Percentiles rank a stretch among this genome's conserved stretches.
Conservation (phyloP, 495 filamentous ascomycete species). For the Daldinia caldariorum region DNA sequence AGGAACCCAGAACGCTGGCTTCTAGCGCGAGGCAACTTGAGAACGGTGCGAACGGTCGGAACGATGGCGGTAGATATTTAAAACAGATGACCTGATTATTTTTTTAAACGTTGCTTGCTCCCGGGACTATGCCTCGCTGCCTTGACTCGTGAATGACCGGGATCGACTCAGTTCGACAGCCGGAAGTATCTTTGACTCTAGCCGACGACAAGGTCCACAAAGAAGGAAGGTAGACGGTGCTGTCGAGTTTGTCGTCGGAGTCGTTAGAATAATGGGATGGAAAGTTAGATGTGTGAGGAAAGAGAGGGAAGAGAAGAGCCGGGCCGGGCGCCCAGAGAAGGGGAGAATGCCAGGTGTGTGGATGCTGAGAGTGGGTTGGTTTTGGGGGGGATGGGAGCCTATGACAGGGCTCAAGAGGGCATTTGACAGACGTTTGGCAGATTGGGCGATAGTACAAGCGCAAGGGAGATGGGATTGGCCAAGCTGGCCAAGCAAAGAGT, state of each 20-base stretch:
- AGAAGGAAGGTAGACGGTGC: conserved; percentile 20
- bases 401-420: not conserved
- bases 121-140: conserved; percentile 27
- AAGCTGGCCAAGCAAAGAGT: conserved; percentile 42
- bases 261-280: conserved; percentile 40
- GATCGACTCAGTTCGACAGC: conserved; percentile 36
- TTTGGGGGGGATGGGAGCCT: conserved; percentile 25
- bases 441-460: conserved; percentile 40
- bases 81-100: conserved; percentile 1
- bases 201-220: conserved; percentile 38
- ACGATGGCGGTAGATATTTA: conserved; percentile 23
- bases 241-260: conserved; percentile 37
- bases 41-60: conserved; percentile 24
- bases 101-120: not conserved
- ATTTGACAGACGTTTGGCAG: conserved; percentile 42
- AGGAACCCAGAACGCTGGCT: conserved; percentile 40
- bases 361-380: conserved; percentile 16
- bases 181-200: conserved; percentile 29
- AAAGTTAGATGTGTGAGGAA: conserved; percentile 40
- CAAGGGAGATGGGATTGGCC: conserved; percentile 43
- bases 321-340: conserved; percentile 35
- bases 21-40: conserved; percentile 34
- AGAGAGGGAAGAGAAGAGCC: conserved; percentile 39
- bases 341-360: conserved; percentile 25
- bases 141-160: conserved; percentile 29